phyloP scores from a whole-genome alignment of 169 alveolate genomes.

The Neospora caninum region DNA sequence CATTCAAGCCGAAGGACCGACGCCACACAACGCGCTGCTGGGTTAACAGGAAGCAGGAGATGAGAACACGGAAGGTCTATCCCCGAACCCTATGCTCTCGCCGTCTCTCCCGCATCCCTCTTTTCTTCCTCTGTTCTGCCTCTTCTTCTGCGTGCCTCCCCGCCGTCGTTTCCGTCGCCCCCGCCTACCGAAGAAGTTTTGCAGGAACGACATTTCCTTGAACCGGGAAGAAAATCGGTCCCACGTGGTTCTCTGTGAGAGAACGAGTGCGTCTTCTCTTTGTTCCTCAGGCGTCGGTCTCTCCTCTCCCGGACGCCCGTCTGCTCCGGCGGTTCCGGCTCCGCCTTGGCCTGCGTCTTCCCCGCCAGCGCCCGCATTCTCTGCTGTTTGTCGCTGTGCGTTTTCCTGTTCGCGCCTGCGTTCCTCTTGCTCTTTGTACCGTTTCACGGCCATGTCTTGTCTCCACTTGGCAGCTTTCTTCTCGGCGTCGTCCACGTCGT shows the following conservation, averaged over 20 bases:
- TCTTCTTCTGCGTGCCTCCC: neutral
- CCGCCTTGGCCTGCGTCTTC: neutral
- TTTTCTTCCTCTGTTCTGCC: neutral
- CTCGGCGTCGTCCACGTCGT: conserved; percentile 61
- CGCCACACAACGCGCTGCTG: too few relatives aligned
- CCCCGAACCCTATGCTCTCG: too few relatives aligned
- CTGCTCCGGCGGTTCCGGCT: neutral
- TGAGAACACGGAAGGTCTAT: too few relatives aligned
- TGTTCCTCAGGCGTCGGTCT: conserved; percentile 42
- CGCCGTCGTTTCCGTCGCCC: too few relatives aligned
- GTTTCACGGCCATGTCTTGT: conserved; percentile 75
- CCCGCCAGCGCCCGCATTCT: conserved; percentile 44
- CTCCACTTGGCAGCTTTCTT: conserved; percentile 74
- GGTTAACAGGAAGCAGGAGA: too few relatives aligned
- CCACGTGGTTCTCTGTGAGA: conserved; percentile 76
- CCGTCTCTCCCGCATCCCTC: neutral
- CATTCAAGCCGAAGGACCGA: too few relatives aligned
- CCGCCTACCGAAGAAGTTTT: conserved; percentile 80
- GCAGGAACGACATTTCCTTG: conserved; percentile 89
- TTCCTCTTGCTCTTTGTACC: conserved; percentile 70
- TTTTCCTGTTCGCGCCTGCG: conserved; percentile 29
- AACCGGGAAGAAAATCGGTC: conserved; percentile 82
- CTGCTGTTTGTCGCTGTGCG: conserved; percentile 32
- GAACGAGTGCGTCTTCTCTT: conserved; percentile 68
- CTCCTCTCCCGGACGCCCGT: conserved; percentile 8